Percentiles rank a stretch among this genome's conserved stretches.
Conservation (phyloP, 176 grass and related monocot genomes). For the Stipa capillata region DNA sequence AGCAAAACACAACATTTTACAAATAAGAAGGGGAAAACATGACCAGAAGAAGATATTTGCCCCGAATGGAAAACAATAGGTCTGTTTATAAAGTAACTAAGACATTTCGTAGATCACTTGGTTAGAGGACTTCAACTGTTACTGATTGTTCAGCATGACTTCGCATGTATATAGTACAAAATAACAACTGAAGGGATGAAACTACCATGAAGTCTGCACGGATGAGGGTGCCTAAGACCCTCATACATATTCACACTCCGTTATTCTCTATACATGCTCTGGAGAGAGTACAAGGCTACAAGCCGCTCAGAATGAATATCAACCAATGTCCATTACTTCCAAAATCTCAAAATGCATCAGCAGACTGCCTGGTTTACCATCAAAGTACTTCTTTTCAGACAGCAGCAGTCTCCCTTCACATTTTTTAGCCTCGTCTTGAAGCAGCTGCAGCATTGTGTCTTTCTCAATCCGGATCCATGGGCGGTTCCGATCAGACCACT, state of each 20-base stretch:
- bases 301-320: not conserved
- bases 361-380: constrained; percentile 26
- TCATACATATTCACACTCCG: not conserved
- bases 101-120: not conserved
- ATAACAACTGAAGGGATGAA: not conserved
- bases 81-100: not conserved
- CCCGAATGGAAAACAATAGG: not conserved
- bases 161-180: not conserved
- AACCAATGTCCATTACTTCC: constrained; percentile 47
- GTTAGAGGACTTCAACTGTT: not conserved
- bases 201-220: not conserved
- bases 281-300: not conserved
- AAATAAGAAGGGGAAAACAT: not conserved
- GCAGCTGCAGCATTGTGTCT: constrained; percentile 31
- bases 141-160: not conserved
- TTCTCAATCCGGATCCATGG: constrained; percentile 48
- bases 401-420: constrained; percentile 26
- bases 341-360: constrained; percentile 73
- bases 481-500: constrained; percentile 50
- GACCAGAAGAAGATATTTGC: not conserved
- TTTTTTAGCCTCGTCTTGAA: constrained; percentile 26
- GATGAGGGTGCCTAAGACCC: not conserved
- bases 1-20: not conserved
- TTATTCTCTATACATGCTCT: not conserved
- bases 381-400: constrained; percentile 46